Conservation (phyloP, 2,329 filamentous ascomycete genomes). For the Domatiomyces catenatus region DNA sequence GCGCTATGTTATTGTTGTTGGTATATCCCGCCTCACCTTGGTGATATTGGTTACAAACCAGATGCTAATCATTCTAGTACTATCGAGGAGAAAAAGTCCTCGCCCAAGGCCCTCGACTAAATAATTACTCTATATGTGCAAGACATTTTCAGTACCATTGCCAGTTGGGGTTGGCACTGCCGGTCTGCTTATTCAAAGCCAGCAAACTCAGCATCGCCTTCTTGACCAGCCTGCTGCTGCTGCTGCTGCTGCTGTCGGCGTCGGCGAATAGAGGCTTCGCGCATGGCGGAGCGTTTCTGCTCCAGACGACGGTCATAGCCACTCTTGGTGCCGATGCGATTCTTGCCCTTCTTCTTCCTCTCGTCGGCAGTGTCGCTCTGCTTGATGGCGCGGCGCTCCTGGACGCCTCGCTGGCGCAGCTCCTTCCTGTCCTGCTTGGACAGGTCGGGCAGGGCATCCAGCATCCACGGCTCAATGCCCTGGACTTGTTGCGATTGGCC, state of each 20-base stretch:
- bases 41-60: too few species aligned
- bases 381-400: slow-evolving; percentile 42
- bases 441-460: slow-evolving; percentile 71
- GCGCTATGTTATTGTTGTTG: too few species aligned
- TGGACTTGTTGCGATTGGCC: slow-evolving; percentile 34
- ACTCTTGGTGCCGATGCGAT: slow-evolving; percentile 55
- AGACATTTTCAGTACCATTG: too few species aligned
- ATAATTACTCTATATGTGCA: too few species aligned
- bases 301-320: slow-evolving; percentile 33
- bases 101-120: too few species aligned
- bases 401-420: slow-evolving; percentile 67
- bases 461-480: slow-evolving; percentile 65
- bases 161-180: too few species aligned
- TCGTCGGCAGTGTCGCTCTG: slow-evolving; percentile 26
- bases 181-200: neutral
- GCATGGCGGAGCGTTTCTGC: neutral
- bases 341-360: slow-evolving; percentile 31
- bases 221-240: neutral
- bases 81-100: too few species aligned
- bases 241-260: too few species aligned
- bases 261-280: neutral
- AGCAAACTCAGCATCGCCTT: neutral
- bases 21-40: too few species aligned
- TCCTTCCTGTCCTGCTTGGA: slow-evolving; percentile 71
- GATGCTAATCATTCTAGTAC: too few species aligned